Base-by-base conservation (phyloP, 1,139 yeast genomes). In the Kurtzmaniella quercitrusa region DNA sequence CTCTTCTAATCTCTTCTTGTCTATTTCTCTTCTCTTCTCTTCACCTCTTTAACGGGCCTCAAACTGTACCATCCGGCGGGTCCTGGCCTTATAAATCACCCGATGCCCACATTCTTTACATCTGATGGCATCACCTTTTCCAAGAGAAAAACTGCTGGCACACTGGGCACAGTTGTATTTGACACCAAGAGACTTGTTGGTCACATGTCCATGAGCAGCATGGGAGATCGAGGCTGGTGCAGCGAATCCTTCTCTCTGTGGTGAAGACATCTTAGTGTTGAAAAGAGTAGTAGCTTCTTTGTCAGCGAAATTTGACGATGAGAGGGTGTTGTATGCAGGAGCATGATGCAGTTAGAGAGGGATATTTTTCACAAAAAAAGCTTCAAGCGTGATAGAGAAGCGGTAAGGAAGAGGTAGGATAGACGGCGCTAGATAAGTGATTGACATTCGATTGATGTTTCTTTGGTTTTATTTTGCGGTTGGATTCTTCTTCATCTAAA, bases 81-180 rank as follows among this genome's bases (percentile, higher is more conserved):
- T 91, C 74, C 98, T 84, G 52, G 96, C 96, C 73, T 93, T 93
- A 73, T 93, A 89, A 53, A 93, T 75, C 50, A 93, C 98, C 70
- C 98, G 85, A 70, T 93, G 98, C 49, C 98, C 98, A 68, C 98
- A 93, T 58, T 91, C 96, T 68, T 91, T 91, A 73, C 98, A 93
- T 73, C 98, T 87, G 52, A 93, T 96, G 43, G 98, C 96, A 65
- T 93, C 98, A 55, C 88, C 89, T 70, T 93, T 89, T 47, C 91
- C 85, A 56, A 93, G 79, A 6, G 95, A 82, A 56, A 91, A 86
- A 43, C 85, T 82, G 47, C 93, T 82, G 11, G 97, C 96, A 68
- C 98, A 93, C 71, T 90, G 95, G 40, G 98, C 96, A 68, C 98
- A 93, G 64, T 90, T 83, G 68, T 93, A 93, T 59, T 85, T 86